Percentiles rank a stretch among this genome's conserved stretches.
Conservation (phyloP, 176 grass and related monocot species). For the Rhynchospora pubera region DNA sequence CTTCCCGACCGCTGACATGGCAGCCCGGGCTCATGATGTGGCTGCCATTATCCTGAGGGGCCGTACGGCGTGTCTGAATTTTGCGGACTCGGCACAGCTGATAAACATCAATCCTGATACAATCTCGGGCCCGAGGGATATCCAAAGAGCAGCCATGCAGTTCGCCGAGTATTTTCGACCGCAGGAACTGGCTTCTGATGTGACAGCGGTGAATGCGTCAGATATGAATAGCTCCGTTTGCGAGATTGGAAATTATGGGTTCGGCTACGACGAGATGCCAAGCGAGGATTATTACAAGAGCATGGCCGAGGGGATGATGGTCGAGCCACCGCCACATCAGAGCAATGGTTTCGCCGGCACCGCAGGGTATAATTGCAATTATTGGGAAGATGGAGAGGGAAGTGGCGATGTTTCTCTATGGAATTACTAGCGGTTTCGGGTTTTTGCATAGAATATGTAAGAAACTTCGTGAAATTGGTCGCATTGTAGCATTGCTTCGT, state of each 20-base stretch:
- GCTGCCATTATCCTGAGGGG: constrained; percentile 63
- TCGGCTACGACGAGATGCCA: constrained; percentile 25
- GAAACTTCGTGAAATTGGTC: not conserved
- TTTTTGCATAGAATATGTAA: not conserved
- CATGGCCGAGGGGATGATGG: constrained; percentile 19
- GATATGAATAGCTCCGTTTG: not conserved
- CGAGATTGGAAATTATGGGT: constrained; percentile 20
- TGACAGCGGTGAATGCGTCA: not conserved
- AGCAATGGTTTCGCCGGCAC: not conserved
- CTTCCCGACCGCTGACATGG: constrained; percentile 56
- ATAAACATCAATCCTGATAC: constrained; percentile 44
- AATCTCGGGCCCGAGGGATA: constrained; percentile 49
- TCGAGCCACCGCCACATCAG: not conserved
- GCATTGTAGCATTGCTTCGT: not conserved
- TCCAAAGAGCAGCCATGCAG: constrained; percentile 63
- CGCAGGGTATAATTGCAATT: constrained; percentile 27
- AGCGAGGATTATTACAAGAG: constrained; percentile 48
- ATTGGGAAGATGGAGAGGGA: constrained; percentile 28
- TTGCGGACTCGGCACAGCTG: constrained; percentile 60
- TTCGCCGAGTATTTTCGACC: constrained; percentile 45
- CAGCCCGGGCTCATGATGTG: constrained; percentile 80
- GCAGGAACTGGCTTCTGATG: not conserved
- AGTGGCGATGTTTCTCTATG: constrained; percentile 40
- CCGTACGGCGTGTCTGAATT: constrained; percentile 51
- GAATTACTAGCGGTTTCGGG: constrained; percentile 33